These are phyloP conservation scores for Exserohilum rostratum DNA, from an alignment of 2,329 filamentous ascomycete genomes.

Conservation along the genomic window DNA sequence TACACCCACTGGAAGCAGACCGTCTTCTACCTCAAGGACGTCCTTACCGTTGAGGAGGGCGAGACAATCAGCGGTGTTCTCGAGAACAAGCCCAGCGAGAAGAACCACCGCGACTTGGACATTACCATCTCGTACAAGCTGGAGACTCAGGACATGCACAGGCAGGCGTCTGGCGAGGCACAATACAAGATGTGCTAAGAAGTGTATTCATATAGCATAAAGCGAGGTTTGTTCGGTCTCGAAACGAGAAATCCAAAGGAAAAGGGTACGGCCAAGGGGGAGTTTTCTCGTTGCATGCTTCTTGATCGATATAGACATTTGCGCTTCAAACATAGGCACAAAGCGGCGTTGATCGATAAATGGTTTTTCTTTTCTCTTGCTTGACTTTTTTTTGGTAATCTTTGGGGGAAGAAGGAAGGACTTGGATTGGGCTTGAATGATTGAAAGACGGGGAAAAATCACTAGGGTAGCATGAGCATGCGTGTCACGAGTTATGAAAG, in stretches of 20 bases:
- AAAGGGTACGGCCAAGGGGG: not conserved
- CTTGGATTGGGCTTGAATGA: conserved; percentile 5
- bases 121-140: conserved; percentile 85
- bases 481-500: conserved; percentile 38
- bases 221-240: not conserved
- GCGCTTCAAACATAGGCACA: conserved; percentile 9
- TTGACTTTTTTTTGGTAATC: not conserved
- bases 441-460: conserved; percentile 24
- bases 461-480: conserved; percentile 42
- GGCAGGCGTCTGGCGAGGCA: conserved; percentile 71
- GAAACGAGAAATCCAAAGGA: not conserved
- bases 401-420: not conserved
- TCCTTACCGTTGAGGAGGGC: conserved; percentile 86
- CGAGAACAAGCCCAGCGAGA: conserved; percentile 84
- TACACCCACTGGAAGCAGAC: conserved; percentile 99
- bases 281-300: not conserved
- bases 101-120: conserved; percentile 94
- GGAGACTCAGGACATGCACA: conserved; percentile 73
- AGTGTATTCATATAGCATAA: not conserved
- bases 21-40: conserved; percentile 94
- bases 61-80: conserved; percentile 78
- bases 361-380: not conserved
- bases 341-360: conserved; percentile 15
- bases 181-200: conserved; percentile 75
- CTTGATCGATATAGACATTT: conserved; percentile 23